A percentile compares a stretch with the other conserved stretches of the same genome.
These are phyloP conservation scores for Hordeum vulgare DNA, from an alignment of 176 grass and related monocot genomes.

Conservation along the genomic window MorexV3_pseudomolecules_assembly NC_058521.1:604138756-604139255, in stretches of 20 bases:
- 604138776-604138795: too few species aligned
- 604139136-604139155: not conserved
- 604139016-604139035: not conserved
- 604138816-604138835: too few species aligned
- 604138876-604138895: not conserved
- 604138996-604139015: not conserved
- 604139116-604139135: not conserved
- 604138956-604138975: not conserved
- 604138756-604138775: too few species aligned
- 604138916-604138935: too few species aligned
- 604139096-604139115: not conserved
- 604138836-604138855: too few species aligned
- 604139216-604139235: not conserved
- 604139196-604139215: not conserved
- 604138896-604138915: too few species aligned
- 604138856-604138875: not conserved
- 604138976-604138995: too few species aligned
- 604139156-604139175: not conserved
- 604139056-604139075: not conserved
- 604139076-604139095: not conserved
- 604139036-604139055: not conserved
- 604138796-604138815: too few species aligned
- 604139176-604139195: not conserved
- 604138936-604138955: too few species aligned
- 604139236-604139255: not conserved